These are phyloP conservation scores for Gnetum montanum DNA, from an alignment of 75 land plant genomes.

Conservation along the genomic window DNA sequence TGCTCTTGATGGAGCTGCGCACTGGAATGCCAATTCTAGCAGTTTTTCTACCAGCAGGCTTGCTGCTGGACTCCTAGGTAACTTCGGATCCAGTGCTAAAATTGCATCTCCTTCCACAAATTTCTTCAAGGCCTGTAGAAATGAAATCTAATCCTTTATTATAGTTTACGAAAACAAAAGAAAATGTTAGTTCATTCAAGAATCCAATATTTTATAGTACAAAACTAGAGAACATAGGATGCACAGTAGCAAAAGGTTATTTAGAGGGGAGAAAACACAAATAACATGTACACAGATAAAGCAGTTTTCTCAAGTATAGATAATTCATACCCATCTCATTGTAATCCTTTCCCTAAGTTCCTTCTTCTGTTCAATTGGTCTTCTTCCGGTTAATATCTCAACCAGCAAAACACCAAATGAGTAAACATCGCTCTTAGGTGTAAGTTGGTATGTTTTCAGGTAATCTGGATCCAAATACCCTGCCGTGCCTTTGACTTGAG, in stretches of 20 bases:
- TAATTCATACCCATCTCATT: conserved; percentile 78
- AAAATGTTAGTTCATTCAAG: no score
- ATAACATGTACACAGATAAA: no score
- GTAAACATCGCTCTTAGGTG: conserved; percentile 88
- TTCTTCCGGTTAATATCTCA: conserved; percentile 75
- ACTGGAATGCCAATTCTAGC: conserved; percentile 57
- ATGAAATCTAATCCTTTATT: background rate
- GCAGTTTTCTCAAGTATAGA: no score
- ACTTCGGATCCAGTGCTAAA: conserved; percentile 38
- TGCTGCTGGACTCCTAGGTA: conserved; percentile 25
- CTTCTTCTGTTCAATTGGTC: conserved; percentile 67
- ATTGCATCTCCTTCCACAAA: conserved; percentile 37
- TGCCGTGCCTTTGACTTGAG: conserved; percentile 94
- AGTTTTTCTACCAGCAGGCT: conserved; percentile 46
- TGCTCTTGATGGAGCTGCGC: conserved; percentile 47
- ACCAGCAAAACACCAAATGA: conserved; percentile 85
- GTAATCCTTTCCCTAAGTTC: conserved; percentile 64
- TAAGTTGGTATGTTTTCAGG: conserved; percentile 72
- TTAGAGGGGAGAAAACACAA: no score
- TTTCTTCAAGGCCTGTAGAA: conserved; percentile 49
- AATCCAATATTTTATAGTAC: no score
- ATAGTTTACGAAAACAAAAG: no score
- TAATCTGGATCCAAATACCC: conserved; percentile 97
- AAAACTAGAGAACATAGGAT: no score
- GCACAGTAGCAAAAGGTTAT: no score